Evolutionary conservation across 1,139 yeast species (phyloP).

Genomic region (Kodamaea fungicola): DNA sequence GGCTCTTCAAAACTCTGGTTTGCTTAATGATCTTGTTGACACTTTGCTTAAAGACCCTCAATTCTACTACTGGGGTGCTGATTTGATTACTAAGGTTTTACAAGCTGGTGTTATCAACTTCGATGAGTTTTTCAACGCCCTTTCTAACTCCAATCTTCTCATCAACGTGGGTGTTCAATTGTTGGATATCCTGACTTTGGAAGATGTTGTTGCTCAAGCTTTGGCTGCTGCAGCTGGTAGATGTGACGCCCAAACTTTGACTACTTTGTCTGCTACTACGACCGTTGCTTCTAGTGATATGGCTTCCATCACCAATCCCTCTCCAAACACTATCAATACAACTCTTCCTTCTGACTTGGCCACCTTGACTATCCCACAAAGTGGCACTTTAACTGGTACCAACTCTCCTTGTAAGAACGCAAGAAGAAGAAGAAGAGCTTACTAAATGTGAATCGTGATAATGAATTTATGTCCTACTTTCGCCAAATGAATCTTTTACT

Average conservation of each 20-base stretch:
- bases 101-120: constrained; percentile 28
- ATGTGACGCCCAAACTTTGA: constrained; percentile 33
- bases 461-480: too few relatives aligned
- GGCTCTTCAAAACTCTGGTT: constrained; percentile 45
- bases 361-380: constrained; percentile 15
- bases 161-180: constrained; percentile 37
- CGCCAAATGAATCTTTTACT: too few relatives aligned
- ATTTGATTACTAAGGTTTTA: constrained; percentile 32
- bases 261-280: constrained; percentile 21
- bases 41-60: constrained; percentile 38
- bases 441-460: constrained; percentile 13
- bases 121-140: constrained; percentile 26
- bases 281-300: constrained; percentile 14
- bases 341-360: constrained; percentile 4
- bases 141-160: constrained; percentile 38
- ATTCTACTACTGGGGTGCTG: constrained; percentile 42
- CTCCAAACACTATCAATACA: constrained; percentile 8
- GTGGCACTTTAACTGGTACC: constrained; percentile 10
- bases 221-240: constrained; percentile 45
- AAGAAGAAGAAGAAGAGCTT: constrained; percentile 28
- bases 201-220: constrained; percentile 41
- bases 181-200: constrained; percentile 39
- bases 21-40: constrained; percentile 40
- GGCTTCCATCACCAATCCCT: constrained; percentile 5
- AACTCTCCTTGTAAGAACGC: constrained; percentile 16